Base-by-base conservation (phyloP, 2,329 filamentous ascomycete species). In the Colletotrichum salicis region DNA sequence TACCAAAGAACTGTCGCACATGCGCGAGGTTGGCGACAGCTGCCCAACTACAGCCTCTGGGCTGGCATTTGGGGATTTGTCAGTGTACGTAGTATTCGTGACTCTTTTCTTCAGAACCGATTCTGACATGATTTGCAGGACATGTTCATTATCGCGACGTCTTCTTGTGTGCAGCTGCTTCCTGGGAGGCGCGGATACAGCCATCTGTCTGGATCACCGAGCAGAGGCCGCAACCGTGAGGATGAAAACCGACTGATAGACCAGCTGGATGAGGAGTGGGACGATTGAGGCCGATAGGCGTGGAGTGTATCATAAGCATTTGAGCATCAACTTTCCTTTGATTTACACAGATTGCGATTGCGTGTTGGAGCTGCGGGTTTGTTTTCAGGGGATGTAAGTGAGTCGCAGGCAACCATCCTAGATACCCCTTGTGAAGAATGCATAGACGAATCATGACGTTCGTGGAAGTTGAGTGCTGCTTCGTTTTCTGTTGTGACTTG, bases 251-350 rank as follows among this genome's bases (percentile, higher is more conserved):
- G 95, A 74, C 84, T 98, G 76, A 98, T 99, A 80, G 96, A 98
- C 81, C 94, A 98, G 82, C 86, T 98, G 71, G 96, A 98, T 78
- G 96, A 98, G 81, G 95, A 98, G 80, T 98, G 96, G 96, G 95
- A 98, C 76, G 95, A 97, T 74, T 91, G 77, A 66, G 54, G 19
- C 19, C 19, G 19, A 8, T 10, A 5, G n/a, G 24, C n/a, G 27
- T 12, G 33, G 13, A 70, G 22, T 41, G 33, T 70, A 22, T 15
- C 10, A 15, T 33, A n/a, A 27, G 27, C 52, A 54, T 37, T n/a
- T 15, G 33, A 8, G 22, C n/a, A 19, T 15, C 15, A 29, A 15
- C 1, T 58, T 70, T 63, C 19, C 33, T 31, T 29, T 57, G 24
- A 19, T 24, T 10, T 24, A 4, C n/a, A 33, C 31, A 29, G 48